Base-by-base conservation (phyloP, 2,329 filamentous ascomycete genomes). In the Cephalotrichum gorgonifer region DNA sequence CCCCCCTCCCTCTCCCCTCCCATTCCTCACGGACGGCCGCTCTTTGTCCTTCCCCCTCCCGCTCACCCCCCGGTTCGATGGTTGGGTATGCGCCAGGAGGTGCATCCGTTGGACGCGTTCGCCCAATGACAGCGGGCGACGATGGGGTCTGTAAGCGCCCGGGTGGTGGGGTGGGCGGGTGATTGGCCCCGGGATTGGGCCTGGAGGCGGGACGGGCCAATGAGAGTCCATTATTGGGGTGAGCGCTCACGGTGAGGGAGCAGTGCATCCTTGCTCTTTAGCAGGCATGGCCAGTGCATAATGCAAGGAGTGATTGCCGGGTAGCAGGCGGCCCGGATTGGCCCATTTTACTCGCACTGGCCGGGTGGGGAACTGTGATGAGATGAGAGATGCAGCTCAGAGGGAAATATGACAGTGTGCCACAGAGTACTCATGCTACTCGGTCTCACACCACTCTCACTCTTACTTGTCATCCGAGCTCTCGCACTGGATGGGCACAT, bases 121-220 rank as follows among this genome's bases (percentile, higher is more conserved):
- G 25, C 38, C 46, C 46, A 48, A 48, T 48, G 35, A 43, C 23
- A 27, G 15, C 26, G n/a, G 27, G 12, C 22, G 46, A 33, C 20
- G 38, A n/a, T 28, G 22, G 26, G 22, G 45, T n/a, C 46, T 43
- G 35, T 48, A 48, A 48, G 46, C 46, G 46, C 46, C 46, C 25
- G 26, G 25, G 20, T 20, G 20, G 26, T 20, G n/a, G 12, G n/a
- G 43, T 20, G 26, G n/a, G 31, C 38, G 46, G 46, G 46, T 48
- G 46, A 48, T 48, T 48, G 46, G 46, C 46, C 46, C 17, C 27
- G 46, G 46, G 46, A 43, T 27, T 26, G 41, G 25, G 41, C 26
- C 17, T 42, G 28, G 26, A 31, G 26, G 39, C 25, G n/a, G n/a
- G 17, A n/a, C n/a, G 14, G 35, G 33, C 45, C 45, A 48, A 48